Evolutionary conservation across 495 filamentous ascomycete species (phyloP), one percentile per base, ranked within the genome.

Genomic region (Cladorrhinum samala): DNA sequence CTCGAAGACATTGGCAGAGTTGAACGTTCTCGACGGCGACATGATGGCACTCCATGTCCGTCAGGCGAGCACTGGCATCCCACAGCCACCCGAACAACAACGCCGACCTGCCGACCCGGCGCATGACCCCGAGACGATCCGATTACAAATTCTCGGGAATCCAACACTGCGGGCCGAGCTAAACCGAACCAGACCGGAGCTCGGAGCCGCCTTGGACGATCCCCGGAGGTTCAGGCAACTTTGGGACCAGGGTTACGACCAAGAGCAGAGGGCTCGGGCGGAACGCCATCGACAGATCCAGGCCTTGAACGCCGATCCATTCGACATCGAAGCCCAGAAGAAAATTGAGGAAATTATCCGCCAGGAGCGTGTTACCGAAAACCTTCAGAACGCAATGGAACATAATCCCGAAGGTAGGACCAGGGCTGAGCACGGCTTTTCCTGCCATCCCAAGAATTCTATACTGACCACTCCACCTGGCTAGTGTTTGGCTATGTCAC

Each of bases 271-370:
- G 49, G 72, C 76, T 37, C 83, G 91, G 55, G 79, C 75, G 24
- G 82, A 89, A 64, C 86, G 91, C 52, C 83, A 87, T 56, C 82
- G 86, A n/a, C 82, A 89, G 58, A 88, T 95, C 54, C 76, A 74
- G 56, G 62, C 66, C 66, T 75, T 97, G 37, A 95, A 96, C 59
- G 84, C 87, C 7, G 93, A 97, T 61, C 90, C 92, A 1, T 95
- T 97, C 64, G 89, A 96, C 62, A 69, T 84, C 21, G 91, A 94
- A 43, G 88, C 89, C 13, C 93, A 98, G 69, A 78, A 77, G n/a
- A 86, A 85, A 71, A 97, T 98, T 47, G 93, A 91, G 65, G 93
- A 98, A 69, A 89, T 96, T 63, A 97, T 98, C 64, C 83, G 92
- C 46, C 88, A 95, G 71, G 87, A 97, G 69, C 79, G 84, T 0